Base-by-base conservation (phyloP, 768 basidiomycete genomes). In the Suillus sp. region DNA sequence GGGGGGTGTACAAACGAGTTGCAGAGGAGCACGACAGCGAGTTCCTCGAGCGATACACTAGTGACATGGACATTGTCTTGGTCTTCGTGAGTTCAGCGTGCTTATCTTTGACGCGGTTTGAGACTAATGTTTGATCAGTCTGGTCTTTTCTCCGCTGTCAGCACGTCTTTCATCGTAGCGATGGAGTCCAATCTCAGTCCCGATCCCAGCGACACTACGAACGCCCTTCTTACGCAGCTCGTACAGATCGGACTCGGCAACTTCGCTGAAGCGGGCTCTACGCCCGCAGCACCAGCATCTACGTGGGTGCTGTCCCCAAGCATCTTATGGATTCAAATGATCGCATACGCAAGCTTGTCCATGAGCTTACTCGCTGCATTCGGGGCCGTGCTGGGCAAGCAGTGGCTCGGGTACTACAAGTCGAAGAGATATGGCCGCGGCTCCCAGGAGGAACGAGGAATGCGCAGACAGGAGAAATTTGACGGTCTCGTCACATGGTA, bases 41-140 rank as follows among this genome's bases (percentile, higher is more conserved):
- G 30, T 64, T 67, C 20, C 37, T 68, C 1, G 66, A 71, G 5
- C 56, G 64, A 34, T 68, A 64, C 45, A 65, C 59, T 4, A 55
- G 63, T 25, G 64, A 66, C 27, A 62, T 71, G 48, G 66, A 71
- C 56, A 64, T 67, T n/a, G 57, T 69, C 14, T 56, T 71, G 6
- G 60, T 71, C 58, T 71, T 71, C 53, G 70, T 71, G 45, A 14
- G 70, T 59, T 16, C 22, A 3, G 48, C 16, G 9, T 50, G 8
- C 16, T 30, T 14, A 18, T 50, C 7, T 16, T 30, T 14, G 27
- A 4, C 48, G 8, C 37, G 3, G 13, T 18, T 6, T 22, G 4
- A 58, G 14, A 16, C n/a, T 37, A 37, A 58, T 10, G 9, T 40
- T 42, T 16, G 4, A 32, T 34, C 27, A 67, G 66, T 62, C 66